These are phyloP conservation scores for Vanilla planifolia DNA, from an alignment of 106 monocot species.

Conservation along the genomic window DNA sequence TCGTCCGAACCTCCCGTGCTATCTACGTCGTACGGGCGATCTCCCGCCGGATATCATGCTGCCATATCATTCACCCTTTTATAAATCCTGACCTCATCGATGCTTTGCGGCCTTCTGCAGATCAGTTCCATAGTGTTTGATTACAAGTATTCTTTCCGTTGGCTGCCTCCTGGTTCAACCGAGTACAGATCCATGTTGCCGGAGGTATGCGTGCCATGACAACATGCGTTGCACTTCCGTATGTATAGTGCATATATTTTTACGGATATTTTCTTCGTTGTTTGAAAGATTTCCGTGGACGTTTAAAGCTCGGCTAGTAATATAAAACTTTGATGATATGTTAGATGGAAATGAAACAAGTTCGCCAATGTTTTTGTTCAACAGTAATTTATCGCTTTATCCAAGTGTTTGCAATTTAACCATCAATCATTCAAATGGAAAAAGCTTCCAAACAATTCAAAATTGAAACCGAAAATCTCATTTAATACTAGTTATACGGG, in stretches of 20 bases:
- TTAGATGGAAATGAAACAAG: neutral
- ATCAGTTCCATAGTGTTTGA: conserved; percentile 58
- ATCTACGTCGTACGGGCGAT: conserved; percentile 43
- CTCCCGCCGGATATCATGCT: neutral
- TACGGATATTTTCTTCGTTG: neutral
- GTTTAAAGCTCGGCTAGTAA: no score
- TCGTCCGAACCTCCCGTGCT: conserved; percentile 69
- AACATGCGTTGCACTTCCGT: neutral
- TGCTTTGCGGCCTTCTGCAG: conserved; percentile 23
- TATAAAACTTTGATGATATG: no score
- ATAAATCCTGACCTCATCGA: neutral
- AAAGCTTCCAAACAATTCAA: neutral
- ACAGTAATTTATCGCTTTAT: no score
- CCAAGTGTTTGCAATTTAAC: no score
- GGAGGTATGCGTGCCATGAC: no score
- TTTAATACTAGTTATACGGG: no score
- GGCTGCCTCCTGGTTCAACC: conserved; percentile 24
- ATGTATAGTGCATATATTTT: neutral
- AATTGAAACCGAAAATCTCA: neutral
- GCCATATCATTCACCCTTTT: neutral
- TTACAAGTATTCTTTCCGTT: conserved; percentile 72
- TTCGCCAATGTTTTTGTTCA: no score
- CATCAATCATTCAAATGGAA: no score
- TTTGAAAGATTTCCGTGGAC: no score
- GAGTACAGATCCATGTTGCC: conserved; percentile 53